These are phyloP conservation scores for Pythium dissimile DNA, from an alignment of 352 stramenopile genomes.

Conservation along the genomic window DNA sequence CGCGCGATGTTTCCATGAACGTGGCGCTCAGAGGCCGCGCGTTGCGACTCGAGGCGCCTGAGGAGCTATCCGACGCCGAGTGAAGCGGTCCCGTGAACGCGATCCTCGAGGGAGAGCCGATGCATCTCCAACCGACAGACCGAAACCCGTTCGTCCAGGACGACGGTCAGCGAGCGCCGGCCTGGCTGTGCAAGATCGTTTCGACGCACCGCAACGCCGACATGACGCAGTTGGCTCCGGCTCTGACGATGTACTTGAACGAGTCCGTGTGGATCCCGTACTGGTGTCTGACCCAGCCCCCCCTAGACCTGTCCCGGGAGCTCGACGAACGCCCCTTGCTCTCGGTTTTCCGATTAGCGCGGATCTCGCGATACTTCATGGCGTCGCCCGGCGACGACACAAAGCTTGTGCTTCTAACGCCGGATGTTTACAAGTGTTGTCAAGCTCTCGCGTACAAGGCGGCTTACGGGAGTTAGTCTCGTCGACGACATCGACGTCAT, in stretches of 20 bases:
- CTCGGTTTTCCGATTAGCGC: constrained; percentile 5
- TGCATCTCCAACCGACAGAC: neutral
- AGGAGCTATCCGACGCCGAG: neutral
- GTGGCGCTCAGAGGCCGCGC: neutral
- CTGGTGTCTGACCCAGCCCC: constrained; percentile 6
- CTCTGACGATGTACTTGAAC: neutral
- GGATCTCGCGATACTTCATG: constrained; percentile 1
- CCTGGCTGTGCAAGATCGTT: neutral
- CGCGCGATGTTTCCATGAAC: neutral
- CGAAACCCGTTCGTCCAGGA: neutral
- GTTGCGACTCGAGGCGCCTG: neutral
- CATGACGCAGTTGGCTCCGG: neutral
- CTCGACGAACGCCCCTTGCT: constrained; percentile 2
- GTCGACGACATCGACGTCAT: constrained; percentile 1
- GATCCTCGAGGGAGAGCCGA: neutral
- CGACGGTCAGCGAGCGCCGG: neutral
- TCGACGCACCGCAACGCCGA: neutral
- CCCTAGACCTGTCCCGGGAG: neutral
- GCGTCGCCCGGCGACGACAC: neutral
- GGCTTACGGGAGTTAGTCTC: neutral
- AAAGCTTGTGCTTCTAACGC: neutral
- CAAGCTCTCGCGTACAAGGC: constrained; percentile 2
- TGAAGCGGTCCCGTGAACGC: neutral
- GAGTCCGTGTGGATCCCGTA: neutral
- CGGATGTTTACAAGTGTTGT: neutral